Evolutionary conservation across 495 filamentous ascomycete species (phyloP), one percentile per base, ranked within the genome.

Genomic region (Bryoglossum gracile): DNA sequence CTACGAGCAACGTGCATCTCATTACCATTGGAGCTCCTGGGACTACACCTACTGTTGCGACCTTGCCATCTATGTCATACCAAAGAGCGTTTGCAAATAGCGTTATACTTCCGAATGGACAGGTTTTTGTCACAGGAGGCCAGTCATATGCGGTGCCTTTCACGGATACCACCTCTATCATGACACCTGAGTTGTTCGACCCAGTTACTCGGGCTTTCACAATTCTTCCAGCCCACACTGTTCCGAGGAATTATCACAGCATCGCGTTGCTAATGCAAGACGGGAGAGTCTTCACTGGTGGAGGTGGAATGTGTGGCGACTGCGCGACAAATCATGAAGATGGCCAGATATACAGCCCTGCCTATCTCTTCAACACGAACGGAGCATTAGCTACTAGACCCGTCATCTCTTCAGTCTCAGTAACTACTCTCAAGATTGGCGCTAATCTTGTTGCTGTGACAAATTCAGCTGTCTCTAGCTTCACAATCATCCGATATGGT

Each of bases 271-370:
- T 83, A 17, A 61, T 82, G 14, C 73, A 68, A 0, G 77, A 82
- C 45, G 78, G 62, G 8, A 76, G 67, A 1, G 72, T 82, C 10
- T 52, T 81, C 24, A 68, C 63, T 24, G 76, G 68, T 26, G 80
- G 79, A 6, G 72, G 79, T 17, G 78, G 77, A 3, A 71, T 82
- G 8, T 78, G 78, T 44, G 71, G 67, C 8, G 43, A 48, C 16
- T 78, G 74, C 59, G 55, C 63, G 2, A 65, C 66, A 26, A 81
- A 82, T 51, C 79, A 82, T 57, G 74, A 69, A 43, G 77, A 82
- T 54, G 70, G 16, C 3, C 73, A 82, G 55, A 67, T 81, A 48
- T 83, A 71, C 62, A 67, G 61, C 36, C 79, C 79, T 1, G 64
- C 72, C 0, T 82, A 82, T 54, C 68, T 81, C 1, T 67, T 75